Evolutionary conservation across 352 stramenopile species (phyloP), one percentile per base, ranked within the genome.

Genomic region (Phytophthora nicotianae): DNA sequence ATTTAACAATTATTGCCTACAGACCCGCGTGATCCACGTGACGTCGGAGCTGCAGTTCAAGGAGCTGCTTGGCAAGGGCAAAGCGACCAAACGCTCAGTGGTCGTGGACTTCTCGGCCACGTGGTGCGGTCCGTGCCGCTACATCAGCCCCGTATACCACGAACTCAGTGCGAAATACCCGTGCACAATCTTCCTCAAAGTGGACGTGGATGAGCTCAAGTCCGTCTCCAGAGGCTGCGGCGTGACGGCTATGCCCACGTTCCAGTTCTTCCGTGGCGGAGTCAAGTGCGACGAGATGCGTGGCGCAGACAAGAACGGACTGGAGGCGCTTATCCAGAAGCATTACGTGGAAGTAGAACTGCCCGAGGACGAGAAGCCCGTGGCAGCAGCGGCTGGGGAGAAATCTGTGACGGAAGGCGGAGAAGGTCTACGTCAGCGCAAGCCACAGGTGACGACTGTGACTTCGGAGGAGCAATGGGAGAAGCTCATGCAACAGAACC

Each of bases 181-280:
- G 32, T 89, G 83, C 58, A 83, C 83, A 16, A 79, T 95, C 47
- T 96, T 97, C 65, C 71, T 96, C 49, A 96, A 96, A 66, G 87
- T 97, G 26, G 89, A 97, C 40, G 89, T 97, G 10, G 89, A 97
- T 48, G 88, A 94, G 53, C 72, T 93, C 35, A 83, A 87, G 65
- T 49, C 80, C 11, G 37, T 72, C 42, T 62, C 57, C 11, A 38
- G 67, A 23, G 62, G 59, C 9, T 93, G 83, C 65, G 90, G 85
- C 21, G 90, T 98, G 67, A 80, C 67, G 11, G 88, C 91, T 35
- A 98, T 98, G 93, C 95, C 95, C 6, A 98, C 95, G n/a, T 98
- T 98, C 74, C 90, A 98, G 58, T 93, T 98, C 65, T 98, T 89
- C 70, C 95, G 96, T 66, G 86, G 85, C 48, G 90, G 90, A 41